Conservation (phyloP, 2,329 filamentous ascomycete genomes). For the Aureobasidium sp. region DNA sequence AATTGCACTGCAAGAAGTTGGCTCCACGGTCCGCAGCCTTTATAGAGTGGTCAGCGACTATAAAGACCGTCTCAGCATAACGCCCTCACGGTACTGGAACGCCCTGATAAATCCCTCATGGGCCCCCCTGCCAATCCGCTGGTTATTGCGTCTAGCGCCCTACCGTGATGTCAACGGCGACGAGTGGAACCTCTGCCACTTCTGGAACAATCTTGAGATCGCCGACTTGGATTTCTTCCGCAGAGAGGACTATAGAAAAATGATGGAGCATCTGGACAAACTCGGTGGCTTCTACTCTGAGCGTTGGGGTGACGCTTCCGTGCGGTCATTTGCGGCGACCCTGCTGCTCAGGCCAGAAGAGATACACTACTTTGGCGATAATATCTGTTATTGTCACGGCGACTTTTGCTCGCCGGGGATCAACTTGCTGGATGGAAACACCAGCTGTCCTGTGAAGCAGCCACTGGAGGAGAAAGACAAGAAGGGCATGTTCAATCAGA, state of each 20-base stretch:
- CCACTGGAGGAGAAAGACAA: background rate
- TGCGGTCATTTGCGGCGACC: slow-evolving; percentile 48
- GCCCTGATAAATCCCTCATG: slow-evolving; percentile 15
- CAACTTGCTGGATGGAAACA: background rate
- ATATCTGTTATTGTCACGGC: background rate
- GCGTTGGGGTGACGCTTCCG: slow-evolving; percentile 40
- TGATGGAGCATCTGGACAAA: slow-evolving; percentile 44
- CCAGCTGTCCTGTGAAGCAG: background rate
- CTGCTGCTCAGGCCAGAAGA: slow-evolving; percentile 36
- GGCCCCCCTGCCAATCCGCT: slow-evolving; percentile 28
- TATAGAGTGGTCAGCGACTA: slow-evolving; percentile 42
- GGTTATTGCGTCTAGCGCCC: slow-evolving; percentile 29
- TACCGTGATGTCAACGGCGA: slow-evolving; percentile 21
- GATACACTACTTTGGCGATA: background rate
- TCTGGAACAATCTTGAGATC: slow-evolving; percentile 49
- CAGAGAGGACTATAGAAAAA: slow-evolving; percentile 37
- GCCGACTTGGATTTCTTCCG: slow-evolving; percentile 43
- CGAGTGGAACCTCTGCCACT: slow-evolving; percentile 44
- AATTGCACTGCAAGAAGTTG: slow-evolving; percentile 41
- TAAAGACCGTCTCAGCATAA: slow-evolving; percentile 33
- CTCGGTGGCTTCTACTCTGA: slow-evolving; percentile 43
- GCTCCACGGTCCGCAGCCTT: slow-evolving; percentile 36
- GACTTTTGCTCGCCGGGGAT: background rate
- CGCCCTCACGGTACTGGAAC: slow-evolving; percentile 13
- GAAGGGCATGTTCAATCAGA: background rate